phyloP scores from a whole-genome alignment of 2,329 filamentous ascomycete species.

The Tolypocladium cylindrosporum region DNA sequence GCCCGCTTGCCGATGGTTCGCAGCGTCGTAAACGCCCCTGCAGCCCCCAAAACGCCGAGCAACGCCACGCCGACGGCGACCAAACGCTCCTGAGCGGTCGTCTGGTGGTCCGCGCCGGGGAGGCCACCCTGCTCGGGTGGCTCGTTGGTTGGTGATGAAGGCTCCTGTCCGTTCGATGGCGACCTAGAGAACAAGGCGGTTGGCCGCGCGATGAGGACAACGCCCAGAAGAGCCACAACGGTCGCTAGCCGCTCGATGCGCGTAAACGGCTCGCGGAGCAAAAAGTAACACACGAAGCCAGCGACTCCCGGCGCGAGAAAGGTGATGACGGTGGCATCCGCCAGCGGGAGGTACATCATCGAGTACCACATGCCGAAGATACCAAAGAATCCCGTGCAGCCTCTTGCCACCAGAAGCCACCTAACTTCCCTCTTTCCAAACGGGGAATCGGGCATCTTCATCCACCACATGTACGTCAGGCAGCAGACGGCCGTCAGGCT shows the following conservation, averaged over 20 bases:
- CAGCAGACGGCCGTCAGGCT: constrained; percentile 59
- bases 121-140: constrained; percentile 7
- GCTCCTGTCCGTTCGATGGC: constrained; percentile 3
- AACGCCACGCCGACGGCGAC: constrained; percentile 62
- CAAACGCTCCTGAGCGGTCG: constrained; percentile 55
- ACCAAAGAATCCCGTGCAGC: constrained; percentile 63
- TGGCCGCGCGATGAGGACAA: constrained; percentile 75
- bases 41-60: constrained; percentile 66
- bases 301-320: constrained; percentile 74
- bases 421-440: constrained; percentile 59
- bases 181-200: constrained; percentile 37
- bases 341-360: constrained; percentile 67
- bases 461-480: constrained; percentile 64
- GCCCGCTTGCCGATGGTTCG: constrained; percentile 71
- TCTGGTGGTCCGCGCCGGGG: constrained; percentile 22
- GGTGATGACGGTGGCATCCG: constrained; percentile 82
- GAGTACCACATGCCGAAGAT: constrained; percentile 65
- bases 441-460: constrained; percentile 56
- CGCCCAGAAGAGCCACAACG: constrained; percentile 64
- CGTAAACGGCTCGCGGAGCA: constrained; percentile 69
- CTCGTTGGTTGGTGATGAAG: constrained; percentile 8
- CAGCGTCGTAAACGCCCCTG: constrained; percentile 65
- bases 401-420: constrained; percentile 56
- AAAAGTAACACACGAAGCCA: constrained; percentile 68
- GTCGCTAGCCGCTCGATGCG: constrained; percentile 67